Evolutionary conservation across 2,329 filamentous ascomycete genomes (phyloP).

Genomic region (Nothophaeocryptopus gaeumannii): DNA sequence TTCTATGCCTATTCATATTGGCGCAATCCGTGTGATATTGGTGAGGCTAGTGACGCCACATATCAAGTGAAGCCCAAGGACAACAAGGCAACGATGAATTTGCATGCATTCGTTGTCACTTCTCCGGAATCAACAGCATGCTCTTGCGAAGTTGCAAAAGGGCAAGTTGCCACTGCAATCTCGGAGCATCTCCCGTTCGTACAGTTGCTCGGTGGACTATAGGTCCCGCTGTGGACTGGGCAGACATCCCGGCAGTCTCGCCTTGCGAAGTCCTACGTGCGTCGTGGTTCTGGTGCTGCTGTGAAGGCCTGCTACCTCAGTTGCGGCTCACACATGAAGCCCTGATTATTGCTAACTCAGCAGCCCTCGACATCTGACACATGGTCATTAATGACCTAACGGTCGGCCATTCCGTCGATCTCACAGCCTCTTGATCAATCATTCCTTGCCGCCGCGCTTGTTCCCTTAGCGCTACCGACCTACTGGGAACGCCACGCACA

Average conservation of each 20-base stretch:
- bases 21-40: constrained; percentile 13
- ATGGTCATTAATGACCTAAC: constrained; percentile 7
- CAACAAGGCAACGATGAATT: neutral
- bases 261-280: neutral
- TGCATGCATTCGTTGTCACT: neutral
- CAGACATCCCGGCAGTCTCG: no score
- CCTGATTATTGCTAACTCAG: neutral
- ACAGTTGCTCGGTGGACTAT: neutral
- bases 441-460: constrained; percentile 18
- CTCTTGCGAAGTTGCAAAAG: neutral
- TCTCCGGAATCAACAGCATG: neutral
- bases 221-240: constrained; percentile 2
- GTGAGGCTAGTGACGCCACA: constrained; percentile 21
- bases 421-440: constrained; percentile 12
- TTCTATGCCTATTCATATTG: constrained; percentile 11
- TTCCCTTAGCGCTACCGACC: constrained; percentile 15
- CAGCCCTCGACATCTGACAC: neutral
- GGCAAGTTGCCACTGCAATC: constrained; percentile 11
- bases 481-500: constrained; percentile 13
- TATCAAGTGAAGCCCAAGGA: neutral
- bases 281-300: constrained; percentile 1
- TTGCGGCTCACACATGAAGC: neutral
- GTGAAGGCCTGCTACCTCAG: neutral
- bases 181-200: constrained; percentile 5
- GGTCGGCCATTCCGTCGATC: constrained; percentile 14